A percentile compares a stretch with the other conserved stretches of the same genome.
Evolutionary conservation across 2,329 filamentous ascomycete genomes (phyloP).

Genomic region (Scytalidium sp.): DNA sequence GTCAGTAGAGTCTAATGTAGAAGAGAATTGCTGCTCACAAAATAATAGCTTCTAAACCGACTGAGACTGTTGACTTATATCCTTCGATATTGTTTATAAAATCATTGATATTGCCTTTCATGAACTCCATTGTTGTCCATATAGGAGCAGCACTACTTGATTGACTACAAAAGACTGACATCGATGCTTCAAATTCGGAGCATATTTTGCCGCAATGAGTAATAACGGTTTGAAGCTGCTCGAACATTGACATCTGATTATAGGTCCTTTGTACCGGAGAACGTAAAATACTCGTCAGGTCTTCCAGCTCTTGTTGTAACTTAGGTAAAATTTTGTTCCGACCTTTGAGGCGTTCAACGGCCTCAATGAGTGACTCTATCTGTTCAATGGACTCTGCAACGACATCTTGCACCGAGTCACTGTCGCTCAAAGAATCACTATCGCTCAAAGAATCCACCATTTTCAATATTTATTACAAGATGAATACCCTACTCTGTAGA

Average conservation of each 20-base stretch:
- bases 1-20: constrained; percentile 15
- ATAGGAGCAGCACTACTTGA: constrained; percentile 32
- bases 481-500: no score
- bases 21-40: constrained; percentile 24
- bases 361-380: constrained; percentile 29
- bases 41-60: constrained; percentile 33
- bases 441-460: no score
- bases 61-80: constrained; percentile 37
- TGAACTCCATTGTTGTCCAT: constrained; percentile 39
- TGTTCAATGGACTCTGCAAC: constrained; percentile 31
- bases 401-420: constrained; percentile 29
- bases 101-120: constrained; percentile 35
- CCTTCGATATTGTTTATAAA: constrained; percentile 35
- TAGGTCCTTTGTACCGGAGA: constrained; percentile 22
- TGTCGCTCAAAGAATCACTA: constrained; percentile 34
- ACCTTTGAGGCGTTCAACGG: constrained; percentile 30
- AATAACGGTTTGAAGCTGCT: constrained; percentile 33
- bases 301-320: constrained; percentile 30
- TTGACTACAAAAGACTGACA: constrained; percentile 30
- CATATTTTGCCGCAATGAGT: constrained; percentile 33
- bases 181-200: constrained; percentile 32
- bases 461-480: no score
- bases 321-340: constrained; percentile 32
- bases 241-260: constrained; percentile 23
- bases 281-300: constrained; percentile 30